Evolutionary conservation across 352 stramenopile species (phyloP), one percentile per base, ranked within the genome.

Genomic region (Globisporangium acanthophoron): DNA sequence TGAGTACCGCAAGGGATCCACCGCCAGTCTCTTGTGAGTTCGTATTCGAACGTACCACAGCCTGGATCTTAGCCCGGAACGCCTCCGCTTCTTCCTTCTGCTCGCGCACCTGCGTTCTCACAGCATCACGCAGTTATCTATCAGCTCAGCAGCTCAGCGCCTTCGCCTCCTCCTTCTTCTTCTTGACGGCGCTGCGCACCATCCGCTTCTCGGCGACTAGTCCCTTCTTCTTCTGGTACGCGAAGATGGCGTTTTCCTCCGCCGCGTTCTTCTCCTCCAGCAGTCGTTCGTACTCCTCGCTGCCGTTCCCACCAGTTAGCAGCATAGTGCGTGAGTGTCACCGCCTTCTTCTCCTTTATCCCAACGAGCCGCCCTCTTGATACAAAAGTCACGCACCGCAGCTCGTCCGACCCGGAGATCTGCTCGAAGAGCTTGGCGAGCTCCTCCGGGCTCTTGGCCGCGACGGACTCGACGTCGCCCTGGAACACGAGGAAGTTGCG

Each of bases 401-500:
- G 70, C 52, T 98, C 92, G 20, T 89, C 78, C 11, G 90, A 98
- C 20, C 85, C 86, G 24, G 87, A 97, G 31, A 99, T 97, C 67
- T 99, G 88, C 73, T 99, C 97, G 61, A 99, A 97, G 5, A 99
- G 77, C 69, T 97, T 92, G 1, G 97, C 98, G 21, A 99, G 74
- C 61, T 99, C 90, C 9, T 96, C 85, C 0, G 97, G 96, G 55
- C 83, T 96, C 67, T 98, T 99, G 41, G 89, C 94, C 1, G 97
- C 96, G 56, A 99, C 96, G 29, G 83, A 95, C 72, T 99, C 97
- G 27, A 99, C 97, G 72, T 99, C 97, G 41, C 97, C 97, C 58
- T 99, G 97, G 73, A 99, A 99, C 6, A 99, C 97, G 8, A 99
- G 67, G 66, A 99, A 99, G 73, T 99, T 99, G n/a, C 97, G 81